Evolutionary conservation across 345 rosid species (phyloP), one percentile per base, ranked within the genome.

Genomic region (Bruguiera gymnorhiza): DNA sequence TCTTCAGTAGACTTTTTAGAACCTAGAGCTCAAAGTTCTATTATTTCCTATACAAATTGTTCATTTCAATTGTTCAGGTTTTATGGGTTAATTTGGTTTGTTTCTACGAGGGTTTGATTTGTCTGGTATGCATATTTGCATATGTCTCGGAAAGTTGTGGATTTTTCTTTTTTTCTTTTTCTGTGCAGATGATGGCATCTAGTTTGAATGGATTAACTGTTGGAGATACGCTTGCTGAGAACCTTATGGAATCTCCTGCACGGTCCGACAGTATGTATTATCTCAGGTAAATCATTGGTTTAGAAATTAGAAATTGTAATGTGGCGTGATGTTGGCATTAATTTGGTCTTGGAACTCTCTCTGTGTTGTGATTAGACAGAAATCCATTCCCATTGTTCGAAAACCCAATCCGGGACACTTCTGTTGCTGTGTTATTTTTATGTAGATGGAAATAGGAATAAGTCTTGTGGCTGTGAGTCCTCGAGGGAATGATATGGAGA

Each of bases 191-290:
- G 66, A 92, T 96, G 98, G 99, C 99, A 10, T 95, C 89, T 65
- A 95, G 99, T 80, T 86, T 92, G 82, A 89, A 89, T 72, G 98
- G 97, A 79, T 73, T 95, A 29, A 90, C 94, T 2, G 99, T 92
- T 37, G 99, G 97, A 75, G 98, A 90, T 70, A 62, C 97, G 48
- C 81, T 91, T 43, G 80, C 89, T 15, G 99, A 92, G 30, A 89
- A 83, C 82, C 86, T 88, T 65, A 73, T 92, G 86, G 99, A 92
- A 62, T 90, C 97, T 80, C 90, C 96, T 5, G 86, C 89, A 56
- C 86, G 96, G 75, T 83, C 87, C 56, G 88, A 83, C 19, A 63
- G 75, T 80, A 70, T 84, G 77, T 83, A 78, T 54, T 84, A 73
- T 85, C 67, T 69, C 63, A 80, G 86, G 86, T 86, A 57, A 37